Base-by-base conservation (phyloP, 352 stramenopile genomes). In the Globisporangium carolinianum region DNA sequence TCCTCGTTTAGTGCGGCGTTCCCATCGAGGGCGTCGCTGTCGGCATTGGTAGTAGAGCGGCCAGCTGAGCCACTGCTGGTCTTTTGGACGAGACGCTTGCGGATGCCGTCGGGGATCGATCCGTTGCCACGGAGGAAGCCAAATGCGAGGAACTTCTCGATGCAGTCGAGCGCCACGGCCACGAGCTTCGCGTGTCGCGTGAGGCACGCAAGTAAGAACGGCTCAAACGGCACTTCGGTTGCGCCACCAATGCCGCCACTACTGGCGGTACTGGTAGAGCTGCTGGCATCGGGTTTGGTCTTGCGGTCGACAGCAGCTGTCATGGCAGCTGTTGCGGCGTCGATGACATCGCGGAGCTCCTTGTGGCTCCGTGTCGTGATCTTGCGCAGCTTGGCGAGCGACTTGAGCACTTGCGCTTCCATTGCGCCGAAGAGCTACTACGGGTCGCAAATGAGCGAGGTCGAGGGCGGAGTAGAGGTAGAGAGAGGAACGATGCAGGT, bases 101-200 rank as follows among this genome's bases (percentile, higher is more conserved):
- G 69, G 10, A 90, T 75, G 43, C 71, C 71, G 3, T 86, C 77
- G 0, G 80, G 75, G 57, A 91, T 87, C 24, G 63, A 70, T 1
- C 73, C 75, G 11, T 82, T 78, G 42, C 86, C 83, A 11, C 73
- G 67, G 2, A 96, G 57, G 58, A 92, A 96, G 1, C 87, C 87
- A 56, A 96, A 96, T 43, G 85, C 84, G 45, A 96, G 61, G 62
- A 97, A 89, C 66, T 96, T 97, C 59, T 97, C 87, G 51, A 97
- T 79, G 46, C 79, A 92, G 61, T 97, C 90, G 53, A 97, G 62
- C 11, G 87, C 82, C 15, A 91, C 65, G 4, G 76, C 81, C 46
- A 89, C 80, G 50, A 91, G 65, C 62, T 94, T 94, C 46, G 77
- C 73, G 55, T 89, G 75, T 10, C 83, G 81, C 35, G 83, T 90